phyloP scores from a whole-genome alignment of 176 grass and related monocot genomes.

The Raddia distichophylla region DNA sequence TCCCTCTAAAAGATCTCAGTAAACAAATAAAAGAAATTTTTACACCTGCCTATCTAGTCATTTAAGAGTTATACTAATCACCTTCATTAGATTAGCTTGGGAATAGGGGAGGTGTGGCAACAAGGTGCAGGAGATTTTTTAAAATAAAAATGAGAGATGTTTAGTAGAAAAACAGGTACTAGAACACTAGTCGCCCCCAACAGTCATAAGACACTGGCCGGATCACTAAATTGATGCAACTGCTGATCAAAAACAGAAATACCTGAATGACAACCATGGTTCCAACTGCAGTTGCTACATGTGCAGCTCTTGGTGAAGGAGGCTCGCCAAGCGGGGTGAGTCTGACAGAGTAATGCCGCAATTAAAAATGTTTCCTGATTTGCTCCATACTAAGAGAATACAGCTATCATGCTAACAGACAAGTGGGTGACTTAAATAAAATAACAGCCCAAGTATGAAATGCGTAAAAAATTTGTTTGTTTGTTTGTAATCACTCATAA shows the following conservation, averaged over 20 bases:
- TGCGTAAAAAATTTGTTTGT: slow-evolving; percentile 18
- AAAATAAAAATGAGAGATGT: neutral
- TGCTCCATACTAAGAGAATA: neutral
- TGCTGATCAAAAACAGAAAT: slow-evolving; percentile 27
- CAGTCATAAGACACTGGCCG: neutral
- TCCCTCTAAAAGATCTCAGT: neutral
- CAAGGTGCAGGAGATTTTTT: neutral
- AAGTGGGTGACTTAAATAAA: slow-evolving; percentile 29
- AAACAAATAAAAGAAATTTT: neutral
- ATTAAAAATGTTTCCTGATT: slow-evolving; percentile 28
- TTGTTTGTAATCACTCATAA: slow-evolving; percentile 33
- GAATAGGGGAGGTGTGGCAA: neutral
- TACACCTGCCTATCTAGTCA: neutral
- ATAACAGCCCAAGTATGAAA: slow-evolving; percentile 17
- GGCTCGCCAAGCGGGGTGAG: slow-evolving; percentile 94
- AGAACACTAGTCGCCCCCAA: slow-evolving; percentile 12
- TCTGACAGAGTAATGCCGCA: slow-evolving; percentile 49
- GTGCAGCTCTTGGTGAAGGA: slow-evolving; percentile 95
- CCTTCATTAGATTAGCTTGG: slow-evolving; percentile 22
- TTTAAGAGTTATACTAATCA: slow-evolving; percentile 17
- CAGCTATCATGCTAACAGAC: slow-evolving; percentile 30
- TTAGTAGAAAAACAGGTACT: neutral
- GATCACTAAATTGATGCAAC: neutral
- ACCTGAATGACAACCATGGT: slow-evolving; percentile 99
- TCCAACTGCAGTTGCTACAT: slow-evolving; percentile 98